Evolutionary conservation across 1,284 basidiomycete genomes (phyloP).

Genomic region (Pseudozyma sp.): DNA sequence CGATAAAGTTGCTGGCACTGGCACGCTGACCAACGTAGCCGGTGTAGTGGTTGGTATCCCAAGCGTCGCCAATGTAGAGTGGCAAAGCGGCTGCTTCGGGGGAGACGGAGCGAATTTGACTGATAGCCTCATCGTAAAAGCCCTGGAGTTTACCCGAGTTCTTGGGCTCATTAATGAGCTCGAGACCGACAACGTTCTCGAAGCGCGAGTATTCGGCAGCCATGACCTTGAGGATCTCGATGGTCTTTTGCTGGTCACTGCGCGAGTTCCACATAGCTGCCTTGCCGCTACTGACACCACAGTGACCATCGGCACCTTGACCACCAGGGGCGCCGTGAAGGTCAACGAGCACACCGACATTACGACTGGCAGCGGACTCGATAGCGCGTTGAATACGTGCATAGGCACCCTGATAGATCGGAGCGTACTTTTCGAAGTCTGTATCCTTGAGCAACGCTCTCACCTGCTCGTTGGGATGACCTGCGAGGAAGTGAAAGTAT

Average conservation of each 20-base stretch:
- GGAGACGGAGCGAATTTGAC: constrained; percentile 71
- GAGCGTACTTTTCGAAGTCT: constrained; percentile 76
- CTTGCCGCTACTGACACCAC: constrained; percentile 44
- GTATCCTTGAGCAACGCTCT: constrained; percentile 76
- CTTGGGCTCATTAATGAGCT: constrained; percentile 86
- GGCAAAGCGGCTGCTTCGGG: constrained; percentile 48
- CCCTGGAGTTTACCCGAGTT: constrained; percentile 63
- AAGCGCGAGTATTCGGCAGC: constrained; percentile 69
- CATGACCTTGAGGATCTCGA: constrained; percentile 75
- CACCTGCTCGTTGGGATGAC: constrained; percentile 76
- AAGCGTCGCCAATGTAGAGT: constrained; percentile 80
- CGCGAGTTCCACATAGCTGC: constrained; percentile 66
- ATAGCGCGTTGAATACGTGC: constrained; percentile 77
- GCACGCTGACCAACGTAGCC: constrained; percentile 71
- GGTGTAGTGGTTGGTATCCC: constrained; percentile 79
- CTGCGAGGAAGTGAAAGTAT: constrained; percentile 80
- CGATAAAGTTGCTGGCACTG: constrained; percentile 71
- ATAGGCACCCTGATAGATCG: constrained; percentile 81
- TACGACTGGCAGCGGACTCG: constrained; percentile 74
- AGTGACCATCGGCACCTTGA: constrained; percentile 71
- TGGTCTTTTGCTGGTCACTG: constrained; percentile 70
- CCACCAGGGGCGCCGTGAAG: constrained; percentile 76
- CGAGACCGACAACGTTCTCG: constrained; percentile 81
- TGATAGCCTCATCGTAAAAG: constrained; percentile 73
- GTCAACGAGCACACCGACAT: constrained; percentile 83